Base-by-base conservation (phyloP, 441 rosid genomes). In the Biscutella laevigata region DNA sequence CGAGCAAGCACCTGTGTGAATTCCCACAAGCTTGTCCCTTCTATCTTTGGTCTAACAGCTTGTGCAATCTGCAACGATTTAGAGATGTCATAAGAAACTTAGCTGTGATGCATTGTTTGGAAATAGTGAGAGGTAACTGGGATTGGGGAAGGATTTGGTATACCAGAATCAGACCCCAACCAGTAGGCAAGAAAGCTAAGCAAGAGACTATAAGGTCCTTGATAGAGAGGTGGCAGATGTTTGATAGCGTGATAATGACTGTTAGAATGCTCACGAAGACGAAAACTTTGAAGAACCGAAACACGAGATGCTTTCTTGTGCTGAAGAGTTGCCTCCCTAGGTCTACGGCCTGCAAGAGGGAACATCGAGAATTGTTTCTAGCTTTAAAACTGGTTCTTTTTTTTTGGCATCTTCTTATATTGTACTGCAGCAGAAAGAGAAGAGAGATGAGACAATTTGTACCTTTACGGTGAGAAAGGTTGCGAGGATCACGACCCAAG, bases 81-180 rank as follows among this genome's bases (percentile, higher is more conserved):
- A 4, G 11, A 1, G 4, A 25, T 20, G 17, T 20, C 35, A 21
- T 36, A 36, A n/a, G 37, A 48, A 35, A 7, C 14, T 12, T n/a
- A 24, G 12, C 19, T 24, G 19, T 52, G 7, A 5, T 8, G 24
- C 7, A 6, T 38, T 9, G 12, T 50, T 40, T 17, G n/a, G 24
- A 19, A 43, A 27, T 0, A 26, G 4, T 17, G 53, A 9, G 6
- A 15, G 21, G 3, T 7, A 5, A 5, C 9, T 11, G 7, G 1
- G 11, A 4, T 8, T 12, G 14, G 37, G 51, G n/a, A 53, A 49
- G 17, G 33, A 34, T 13, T 8, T 42, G 30, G n/a, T n/a, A n/a
- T 77, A 92, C 98, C 96, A 92, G 54, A 71, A 88, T 74, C 55
- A 92, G 72, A 58, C 98, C 96, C 98, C 98, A 92, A 49, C 95